Conservation (phyloP, 2,329 filamentous ascomycete genomes). For the Cryphonectria naterciae region DNA sequence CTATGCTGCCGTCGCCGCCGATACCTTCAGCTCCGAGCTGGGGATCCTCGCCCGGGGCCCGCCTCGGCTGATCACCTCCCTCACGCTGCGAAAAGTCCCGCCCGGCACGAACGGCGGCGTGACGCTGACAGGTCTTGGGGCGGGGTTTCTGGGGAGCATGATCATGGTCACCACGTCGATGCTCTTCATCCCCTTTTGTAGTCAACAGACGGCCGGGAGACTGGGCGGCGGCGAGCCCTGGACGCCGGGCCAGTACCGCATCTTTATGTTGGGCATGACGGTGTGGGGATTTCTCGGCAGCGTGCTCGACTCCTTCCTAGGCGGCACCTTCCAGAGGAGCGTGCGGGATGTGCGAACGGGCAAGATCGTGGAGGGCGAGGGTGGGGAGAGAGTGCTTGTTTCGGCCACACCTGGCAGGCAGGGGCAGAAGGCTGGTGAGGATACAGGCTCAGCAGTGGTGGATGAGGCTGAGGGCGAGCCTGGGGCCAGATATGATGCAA, state of each 20-base stretch:
- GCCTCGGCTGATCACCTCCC: conserved; percentile 86
- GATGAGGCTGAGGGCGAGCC: conserved; percentile 38
- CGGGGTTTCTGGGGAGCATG: conserved; percentile 75
- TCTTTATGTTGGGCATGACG: conserved; percentile 62
- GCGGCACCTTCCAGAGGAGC: conserved; percentile 81
- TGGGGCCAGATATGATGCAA: conserved; percentile 51
- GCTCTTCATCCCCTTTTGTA: conserved; percentile 72
- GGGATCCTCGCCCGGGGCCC: conserved; percentile 79
- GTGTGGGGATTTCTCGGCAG: conserved; percentile 79
- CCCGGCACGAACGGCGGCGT: conserved; percentile 94
- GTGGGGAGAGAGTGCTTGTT: conserved; percentile 50
- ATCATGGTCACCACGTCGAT: conserved; percentile 69
- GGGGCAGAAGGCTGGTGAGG: conserved; percentile 48
- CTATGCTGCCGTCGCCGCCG: conserved; percentile 89
- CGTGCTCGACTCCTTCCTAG: conserved; percentile 84
- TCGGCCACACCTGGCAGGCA: conserved; percentile 48
- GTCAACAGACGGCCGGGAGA: conserved; percentile 41
- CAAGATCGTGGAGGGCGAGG: conserved; percentile 84
- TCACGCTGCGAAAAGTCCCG: conserved; percentile 75
- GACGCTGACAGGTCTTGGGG: conserved; percentile 71
- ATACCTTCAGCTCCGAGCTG: conserved; percentile 94
- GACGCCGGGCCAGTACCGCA: conserved; percentile 49
- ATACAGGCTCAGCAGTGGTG: conserved; percentile 36
- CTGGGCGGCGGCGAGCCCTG: conserved; percentile 53
- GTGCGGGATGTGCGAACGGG: conserved; percentile 83